phyloP scores from a whole-genome alignment of 306 rosid species.

The Delonix regia region DNA sequence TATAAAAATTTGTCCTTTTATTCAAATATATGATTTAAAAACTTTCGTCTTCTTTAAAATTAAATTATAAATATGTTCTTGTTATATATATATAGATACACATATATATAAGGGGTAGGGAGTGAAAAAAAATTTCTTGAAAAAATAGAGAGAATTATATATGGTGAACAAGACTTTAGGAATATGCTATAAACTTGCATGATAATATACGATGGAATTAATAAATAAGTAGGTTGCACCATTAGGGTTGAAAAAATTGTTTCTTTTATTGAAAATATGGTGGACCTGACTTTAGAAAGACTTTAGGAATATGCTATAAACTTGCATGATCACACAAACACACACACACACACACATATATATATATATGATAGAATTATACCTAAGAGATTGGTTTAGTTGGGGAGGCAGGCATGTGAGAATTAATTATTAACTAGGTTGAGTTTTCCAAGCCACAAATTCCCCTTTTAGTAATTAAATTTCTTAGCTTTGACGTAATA shows the following conservation, averaged over 20 bases:
- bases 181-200: not conserved
- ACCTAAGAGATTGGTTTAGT: not conserved
- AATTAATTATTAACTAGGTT: not conserved
- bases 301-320: slow-evolving; percentile 2
- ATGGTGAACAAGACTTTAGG: slow-evolving; percentile 3
- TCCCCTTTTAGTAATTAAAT: not conserved
- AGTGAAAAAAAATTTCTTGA: no score
- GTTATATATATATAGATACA: no score
- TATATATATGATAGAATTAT: not conserved
- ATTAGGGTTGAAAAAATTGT: no score
- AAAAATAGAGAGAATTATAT: not conserved
- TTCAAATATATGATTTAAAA: no score
- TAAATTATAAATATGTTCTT: no score
- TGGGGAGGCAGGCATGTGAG: not conserved
- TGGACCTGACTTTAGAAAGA: no score
- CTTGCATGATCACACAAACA: not conserved
- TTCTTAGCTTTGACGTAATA: not conserved
- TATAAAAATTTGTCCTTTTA: no score
- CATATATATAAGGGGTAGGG: no score
- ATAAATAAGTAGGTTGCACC: not conserved
- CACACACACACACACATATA: no score
- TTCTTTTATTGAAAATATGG: no score
- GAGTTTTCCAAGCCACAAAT: not conserved
- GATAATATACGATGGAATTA: no score
- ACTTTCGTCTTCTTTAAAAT: no score